phyloP scores from a whole-genome alignment of 2,329 filamentous ascomycete species.

The Epicoccum nigrum region DNA sequence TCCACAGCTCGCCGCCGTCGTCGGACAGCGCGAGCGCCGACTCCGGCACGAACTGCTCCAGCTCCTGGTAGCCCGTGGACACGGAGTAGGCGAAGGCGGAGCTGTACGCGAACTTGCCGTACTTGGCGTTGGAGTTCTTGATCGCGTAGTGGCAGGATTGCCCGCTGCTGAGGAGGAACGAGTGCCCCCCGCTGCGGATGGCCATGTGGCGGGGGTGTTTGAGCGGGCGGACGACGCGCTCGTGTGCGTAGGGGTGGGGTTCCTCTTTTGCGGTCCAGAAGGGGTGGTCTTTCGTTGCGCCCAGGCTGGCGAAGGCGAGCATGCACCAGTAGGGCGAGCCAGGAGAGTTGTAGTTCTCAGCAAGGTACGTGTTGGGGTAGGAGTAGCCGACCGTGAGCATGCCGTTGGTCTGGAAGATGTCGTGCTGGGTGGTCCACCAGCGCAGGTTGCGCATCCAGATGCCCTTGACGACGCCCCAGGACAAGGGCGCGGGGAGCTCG shows the following conservation, averaged over 20 bases:
- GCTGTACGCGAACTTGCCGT: conserved; percentile 79
- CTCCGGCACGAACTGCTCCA: conserved; percentile 78
- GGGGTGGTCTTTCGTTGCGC: conserved; percentile 70
- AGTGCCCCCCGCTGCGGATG: conserved; percentile 73
- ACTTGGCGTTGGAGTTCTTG: conserved; percentile 82
- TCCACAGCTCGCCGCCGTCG: conserved; percentile 80
- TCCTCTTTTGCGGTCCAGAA: conserved; percentile 77
- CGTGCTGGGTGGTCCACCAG: conserved; percentile 78
- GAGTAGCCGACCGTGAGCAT: conserved; percentile 78
- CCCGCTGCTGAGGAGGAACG: conserved; percentile 72
- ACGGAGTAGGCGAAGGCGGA: conserved; percentile 79
- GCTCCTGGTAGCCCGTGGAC: conserved; percentile 74
- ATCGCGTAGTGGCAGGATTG: conserved; percentile 84
- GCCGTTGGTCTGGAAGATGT: conserved; percentile 77
- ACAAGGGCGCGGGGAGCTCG: conserved; percentile 72
- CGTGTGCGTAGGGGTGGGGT: conserved; percentile 58
- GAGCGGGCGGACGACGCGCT: conserved; percentile 67
- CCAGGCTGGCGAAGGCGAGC: conserved; percentile 75
- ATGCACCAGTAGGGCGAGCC: conserved; percentile 78
- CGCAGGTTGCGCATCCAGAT: conserved; percentile 74
- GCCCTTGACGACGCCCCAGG: conserved; percentile 81
- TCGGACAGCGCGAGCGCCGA: conserved; percentile 78
- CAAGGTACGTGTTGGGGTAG: conserved; percentile 81
- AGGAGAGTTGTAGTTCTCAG: conserved; percentile 84
- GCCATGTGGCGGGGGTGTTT: conserved; percentile 76